These are phyloP conservation scores for Metarhizium album DNA, from an alignment of 2,329 filamentous ascomycete genomes.

Conservation along the genomic window DNA sequence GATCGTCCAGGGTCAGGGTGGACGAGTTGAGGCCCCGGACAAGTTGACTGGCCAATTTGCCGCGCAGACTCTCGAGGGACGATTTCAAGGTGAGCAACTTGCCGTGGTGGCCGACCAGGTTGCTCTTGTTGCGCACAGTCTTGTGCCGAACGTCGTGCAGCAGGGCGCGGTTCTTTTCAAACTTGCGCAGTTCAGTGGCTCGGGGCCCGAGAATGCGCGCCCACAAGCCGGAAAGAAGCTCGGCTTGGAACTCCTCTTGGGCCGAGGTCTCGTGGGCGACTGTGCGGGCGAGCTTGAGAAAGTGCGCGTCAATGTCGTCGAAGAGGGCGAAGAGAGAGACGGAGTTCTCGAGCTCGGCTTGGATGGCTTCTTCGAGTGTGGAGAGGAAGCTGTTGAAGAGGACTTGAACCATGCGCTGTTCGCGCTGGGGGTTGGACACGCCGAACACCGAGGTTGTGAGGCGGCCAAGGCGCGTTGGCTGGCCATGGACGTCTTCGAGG, in stretches of 20 bases:
- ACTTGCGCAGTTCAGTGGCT: conserved; percentile 69
- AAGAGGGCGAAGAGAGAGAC: conserved; percentile 80
- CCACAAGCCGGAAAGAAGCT: conserved; percentile 79
- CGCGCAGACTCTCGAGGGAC: conserved; percentile 72
- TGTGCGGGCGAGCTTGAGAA: conserved; percentile 75
- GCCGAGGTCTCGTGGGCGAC: conserved; percentile 74
- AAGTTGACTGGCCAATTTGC: conserved; percentile 75
- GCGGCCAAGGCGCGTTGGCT: conserved; percentile 57
- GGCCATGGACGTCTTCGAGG: conserved; percentile 41
- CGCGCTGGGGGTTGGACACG: conserved; percentile 68
- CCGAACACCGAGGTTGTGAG: conserved; percentile 68
- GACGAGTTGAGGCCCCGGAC: conserved; percentile 59
- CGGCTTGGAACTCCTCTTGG: conserved; percentile 70
- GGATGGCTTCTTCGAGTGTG: conserved; percentile 82
- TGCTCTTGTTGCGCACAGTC: conserved; percentile 77
- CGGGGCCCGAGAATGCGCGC: conserved; percentile 71
- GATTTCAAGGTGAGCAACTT: conserved; percentile 75
- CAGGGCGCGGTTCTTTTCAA: conserved; percentile 77
- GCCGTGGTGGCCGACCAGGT: conserved; percentile 78
- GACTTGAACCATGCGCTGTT: conserved; percentile 67
- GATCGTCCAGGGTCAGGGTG: conserved; percentile 68
- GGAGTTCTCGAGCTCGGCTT: conserved; percentile 70
- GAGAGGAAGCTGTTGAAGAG: conserved; percentile 77
- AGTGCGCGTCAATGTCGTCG: conserved; percentile 81
- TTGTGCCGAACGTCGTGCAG: conserved; percentile 69